Evolutionary conservation across 805 yeast species (phyloP), one percentile per base, ranked within the genome.

Genomic region (Yamadazyma ubonensis): DNA sequence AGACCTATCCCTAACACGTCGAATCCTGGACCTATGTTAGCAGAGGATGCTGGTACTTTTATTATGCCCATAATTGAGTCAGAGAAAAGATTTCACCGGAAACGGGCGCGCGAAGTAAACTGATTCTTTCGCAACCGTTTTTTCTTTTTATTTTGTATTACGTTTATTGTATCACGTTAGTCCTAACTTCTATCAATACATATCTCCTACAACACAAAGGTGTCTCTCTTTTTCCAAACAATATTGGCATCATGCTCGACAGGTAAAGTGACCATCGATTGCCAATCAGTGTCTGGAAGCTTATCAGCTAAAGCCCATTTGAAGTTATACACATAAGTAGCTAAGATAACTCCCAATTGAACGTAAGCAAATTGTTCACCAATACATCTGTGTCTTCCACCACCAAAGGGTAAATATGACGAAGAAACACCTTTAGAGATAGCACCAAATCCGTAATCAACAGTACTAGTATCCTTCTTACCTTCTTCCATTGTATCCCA

Each of bases 311-410:
- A 71, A 27, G 74, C 72, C 96, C 96, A 90, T 60, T 76, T 83
- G 59, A 86, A 67, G 45, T 83, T 80, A 63, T 82, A 84, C 23
- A 91, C 75, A 59, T 73, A 86, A 12, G 88, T 78, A 27, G 86
- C 67, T 57, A 93, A 70, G 45, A 93, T 73, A 36, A 93, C 81
- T 36, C 96, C 96, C 50, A 93, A 76, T 73, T 93, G 99, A 51
- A 83, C 81, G 63, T 82, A 87, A 18, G 99, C 99, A 69, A 93
- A 93, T 62, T 91, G 98, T 68, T 93, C 99, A 61, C 99, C 99
- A 57, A 93, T 91, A 70, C 99, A 93, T 71, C 99, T 85, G 65
- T 93, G 99, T 76, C 99, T 86, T 52, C 99, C 99, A 65, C 98
- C 99, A 53, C 99, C 99, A 57, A 93, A 93, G 41, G 99, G 99